Evolutionary conservation across 2,329 filamentous ascomycete genomes (phyloP), one percentile per base, ranked within the genome.

Genomic region (Alternaria metachromatica): DNA sequence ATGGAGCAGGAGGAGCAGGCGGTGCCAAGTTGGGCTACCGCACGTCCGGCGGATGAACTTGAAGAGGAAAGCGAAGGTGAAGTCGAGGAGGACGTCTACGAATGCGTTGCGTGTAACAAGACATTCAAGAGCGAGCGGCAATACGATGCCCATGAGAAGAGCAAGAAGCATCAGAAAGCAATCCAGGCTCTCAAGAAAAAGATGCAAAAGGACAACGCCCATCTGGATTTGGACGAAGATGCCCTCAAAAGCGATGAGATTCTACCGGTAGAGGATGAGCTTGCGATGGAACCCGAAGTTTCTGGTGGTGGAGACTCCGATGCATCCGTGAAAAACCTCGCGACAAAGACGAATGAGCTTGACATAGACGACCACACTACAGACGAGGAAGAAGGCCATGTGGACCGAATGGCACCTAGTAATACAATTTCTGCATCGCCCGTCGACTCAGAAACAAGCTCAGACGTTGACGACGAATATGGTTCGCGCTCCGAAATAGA

Each of bases 111-210:
- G 7, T 90, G 88, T 73, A 82, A 85, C 64, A 90, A 90, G 78
- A 85, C 76, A 1, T 96, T 95, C 79, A 92, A 97, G 81, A 98
- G 94, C 74, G 92, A 97, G 76, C 94, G 93, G 69, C 95, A 98
- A 76, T 94, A 92, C 66, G 90, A 96, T 73, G 90, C 92, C 4
- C 96, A 99, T 74, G 94, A 97, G 82, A 93, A 91, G 82, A 98
- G 95, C 84, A 99, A 97, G 80, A 99, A 98, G 81, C 96, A 99
- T 74, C 81, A 90, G 65, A 98, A 97, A 77, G 91, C 93, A 3
- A 86, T 97, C 7, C 90, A 94, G 69, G 88, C 94, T 64, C 81
- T 99, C 43, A 89, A 89, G 72, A 87, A 88, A 73, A 90, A 96
- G 77, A 97, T 99, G 94, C 88, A 86, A 71, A 89, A 90, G 71